These are phyloP conservation scores for Striga hermonthica DNA, from an alignment of 305 asterid species.

Conservation along the genomic window DNA sequence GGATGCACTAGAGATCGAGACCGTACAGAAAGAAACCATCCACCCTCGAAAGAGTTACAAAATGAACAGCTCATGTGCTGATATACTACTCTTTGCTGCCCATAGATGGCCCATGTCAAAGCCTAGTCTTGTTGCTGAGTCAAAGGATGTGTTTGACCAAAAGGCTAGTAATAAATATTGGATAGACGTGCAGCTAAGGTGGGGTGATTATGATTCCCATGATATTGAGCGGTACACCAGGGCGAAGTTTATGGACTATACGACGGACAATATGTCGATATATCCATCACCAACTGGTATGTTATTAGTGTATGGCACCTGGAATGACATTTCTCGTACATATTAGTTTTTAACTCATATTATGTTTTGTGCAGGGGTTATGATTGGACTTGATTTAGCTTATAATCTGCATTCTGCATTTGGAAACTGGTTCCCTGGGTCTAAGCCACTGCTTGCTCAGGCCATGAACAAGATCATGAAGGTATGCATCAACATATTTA, in stretches of 20 bases:
- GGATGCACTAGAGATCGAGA: constrained; percentile 96
- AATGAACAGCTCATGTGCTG: constrained; percentile 99
- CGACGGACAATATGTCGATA: constrained; percentile 98
- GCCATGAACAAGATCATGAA: constrained; percentile 99
- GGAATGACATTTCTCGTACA: not conserved
- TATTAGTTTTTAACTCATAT: constrained; percentile 1
- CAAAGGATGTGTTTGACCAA: constrained; percentile 98
- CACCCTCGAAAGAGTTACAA: constrained; percentile 99
- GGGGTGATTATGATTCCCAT: constrained; percentile 99
- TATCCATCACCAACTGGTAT: constrained; percentile 98
- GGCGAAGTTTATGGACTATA: constrained; percentile 98
- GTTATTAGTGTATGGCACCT: constrained; percentile 22
- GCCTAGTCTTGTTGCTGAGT: constrained; percentile 98
- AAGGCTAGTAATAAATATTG: constrained; percentile 98
- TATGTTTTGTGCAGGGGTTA: constrained; percentile 62
- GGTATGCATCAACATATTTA: constrained; percentile 37
- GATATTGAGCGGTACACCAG: constrained; percentile 96
- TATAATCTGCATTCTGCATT: constrained; percentile 97
- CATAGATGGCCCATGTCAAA: constrained; percentile 99
- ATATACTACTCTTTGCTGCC: constrained; percentile 94
- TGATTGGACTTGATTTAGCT: constrained; percentile 98
- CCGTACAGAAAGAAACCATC: constrained; percentile 98
- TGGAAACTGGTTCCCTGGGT: constrained; percentile 99
- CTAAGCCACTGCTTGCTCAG: constrained; percentile 95
- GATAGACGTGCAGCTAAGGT: constrained; percentile 98